These are phyloP conservation scores for Kazachstania sp. DNA, from an alignment of 1,139 yeast genomes.

Conservation along the genomic window DNA sequence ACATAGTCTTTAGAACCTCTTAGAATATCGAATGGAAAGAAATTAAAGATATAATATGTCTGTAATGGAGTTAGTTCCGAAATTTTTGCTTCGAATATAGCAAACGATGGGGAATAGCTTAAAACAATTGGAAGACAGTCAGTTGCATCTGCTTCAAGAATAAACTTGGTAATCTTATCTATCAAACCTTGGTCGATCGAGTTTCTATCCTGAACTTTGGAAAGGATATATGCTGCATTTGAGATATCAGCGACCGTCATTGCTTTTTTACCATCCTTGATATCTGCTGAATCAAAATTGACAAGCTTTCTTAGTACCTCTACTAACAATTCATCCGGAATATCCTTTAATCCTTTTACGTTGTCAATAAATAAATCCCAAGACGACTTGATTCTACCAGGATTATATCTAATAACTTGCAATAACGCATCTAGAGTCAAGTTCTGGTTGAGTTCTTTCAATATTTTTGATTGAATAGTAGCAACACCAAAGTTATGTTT, in stretches of 20 bases:
- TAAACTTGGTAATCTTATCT: conserved; percentile 9
- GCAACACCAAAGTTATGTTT: conserved; percentile 24
- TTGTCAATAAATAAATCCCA: conserved; percentile 23
- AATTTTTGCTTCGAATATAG: conserved; percentile 9
- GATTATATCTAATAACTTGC: conserved; percentile 23
- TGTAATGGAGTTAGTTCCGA: conserved; percentile 13
- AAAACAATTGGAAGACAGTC: conserved; percentile 12
- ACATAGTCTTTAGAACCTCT: conserved; percentile 8
- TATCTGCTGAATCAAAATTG: conserved; percentile 16
- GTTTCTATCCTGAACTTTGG: conserved; percentile 7
- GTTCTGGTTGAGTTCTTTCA: conserved; percentile 12
- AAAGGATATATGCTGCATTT: conserved; percentile 13
- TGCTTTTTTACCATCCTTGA: conserved; percentile 16
- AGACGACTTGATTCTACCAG: conserved; percentile 27
- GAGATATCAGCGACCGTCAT: conserved; percentile 14
- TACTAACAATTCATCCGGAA: conserved; percentile 15
- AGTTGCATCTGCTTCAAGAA: conserved; percentile 14
- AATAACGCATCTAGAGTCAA: conserved; percentile 15
- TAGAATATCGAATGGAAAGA: conserved; percentile 9
- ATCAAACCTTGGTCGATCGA: conserved; percentile 6
- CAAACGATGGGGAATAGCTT: conserved; percentile 9
- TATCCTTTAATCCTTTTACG: conserved; percentile 3
- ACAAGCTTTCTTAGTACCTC: conserved; percentile 17
- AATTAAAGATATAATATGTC: conserved; percentile 8
- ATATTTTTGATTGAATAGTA: conserved; percentile 18